Conservation (phyloP, 768 basidiomycete genomes). For the Crucibulum laeve region DNA sequence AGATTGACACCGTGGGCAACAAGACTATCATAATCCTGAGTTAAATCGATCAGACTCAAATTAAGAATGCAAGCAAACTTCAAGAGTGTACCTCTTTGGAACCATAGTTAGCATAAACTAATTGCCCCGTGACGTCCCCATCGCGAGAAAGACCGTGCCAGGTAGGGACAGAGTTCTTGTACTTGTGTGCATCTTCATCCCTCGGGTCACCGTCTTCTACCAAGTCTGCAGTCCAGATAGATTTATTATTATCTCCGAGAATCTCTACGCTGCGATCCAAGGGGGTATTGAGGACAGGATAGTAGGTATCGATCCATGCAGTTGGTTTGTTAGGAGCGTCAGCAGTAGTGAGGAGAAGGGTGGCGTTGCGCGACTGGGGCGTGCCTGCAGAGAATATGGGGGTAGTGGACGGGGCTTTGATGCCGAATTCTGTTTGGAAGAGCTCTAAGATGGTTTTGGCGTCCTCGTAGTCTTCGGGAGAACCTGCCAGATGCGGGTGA, state of each 20-base stretch:
- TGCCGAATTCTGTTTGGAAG: constrained; percentile 63
- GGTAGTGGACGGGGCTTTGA: constrained; percentile 32
- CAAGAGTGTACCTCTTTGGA: constrained; percentile 42
- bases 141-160: constrained; percentile 84
- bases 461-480: constrained; percentile 52
- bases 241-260: constrained; percentile 46
- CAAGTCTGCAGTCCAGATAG: constrained; percentile 68
- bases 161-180: constrained; percentile 63
- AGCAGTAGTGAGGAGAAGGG: constrained; percentile 44
- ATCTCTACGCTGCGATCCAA: constrained; percentile 66
- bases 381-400: constrained; percentile 75
- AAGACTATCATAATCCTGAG: constrained; percentile 48
- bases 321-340: constrained; percentile 42
- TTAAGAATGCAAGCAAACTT: not conserved
- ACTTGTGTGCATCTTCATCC: constrained; percentile 69
- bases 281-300: constrained; percentile 81
- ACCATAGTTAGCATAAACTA: constrained; percentile 82
- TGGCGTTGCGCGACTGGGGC: constrained; percentile 60
- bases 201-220: constrained; percentile 64
- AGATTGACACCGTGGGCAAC: constrained; percentile 62
- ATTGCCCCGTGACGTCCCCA: constrained; percentile 67
- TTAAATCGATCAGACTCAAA: not conserved
- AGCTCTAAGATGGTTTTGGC: constrained; percentile 64
- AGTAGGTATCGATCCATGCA: constrained; percentile 87
- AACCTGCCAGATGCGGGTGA: constrained; percentile 72